Percentiles rank a stretch among this genome's conserved stretches.
Conservation (phyloP, 331 rosid genomes). For the Quercus lobata region DNA sequence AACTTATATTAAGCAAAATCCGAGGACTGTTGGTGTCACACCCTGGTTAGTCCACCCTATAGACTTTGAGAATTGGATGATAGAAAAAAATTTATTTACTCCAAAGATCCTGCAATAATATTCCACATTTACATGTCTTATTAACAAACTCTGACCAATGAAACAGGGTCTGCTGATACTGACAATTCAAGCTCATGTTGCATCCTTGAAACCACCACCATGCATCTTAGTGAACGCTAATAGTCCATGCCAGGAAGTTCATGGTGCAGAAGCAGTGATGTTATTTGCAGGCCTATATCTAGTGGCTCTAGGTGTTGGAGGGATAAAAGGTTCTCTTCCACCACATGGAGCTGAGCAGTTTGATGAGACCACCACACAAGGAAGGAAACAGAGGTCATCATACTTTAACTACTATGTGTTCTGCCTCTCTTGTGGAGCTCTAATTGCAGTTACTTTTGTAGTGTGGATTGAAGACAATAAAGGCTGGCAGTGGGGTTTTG, state of each 20-base stretch:
- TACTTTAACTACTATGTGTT: slow-evolving; percentile 78
- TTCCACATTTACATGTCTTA: background rate
- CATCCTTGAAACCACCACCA: slow-evolving; percentile 59
- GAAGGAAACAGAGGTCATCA: slow-evolving; percentile 62
- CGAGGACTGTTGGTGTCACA: background rate
- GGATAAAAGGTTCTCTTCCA: slow-evolving; percentile 88
- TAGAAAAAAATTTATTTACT: background rate
- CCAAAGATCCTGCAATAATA: background rate
- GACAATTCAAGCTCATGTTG: slow-evolving; percentile 69
- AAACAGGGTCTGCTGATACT: slow-evolving; percentile 71
- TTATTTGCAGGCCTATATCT: slow-evolving; percentile 76
- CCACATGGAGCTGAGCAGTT: slow-evolving; percentile 88
- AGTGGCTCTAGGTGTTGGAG: slow-evolving; percentile 94
- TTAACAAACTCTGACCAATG: slow-evolving; percentile 4
- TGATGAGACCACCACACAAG: slow-evolving; percentile 53
- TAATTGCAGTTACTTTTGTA: slow-evolving; percentile 69
- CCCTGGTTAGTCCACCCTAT: background rate
- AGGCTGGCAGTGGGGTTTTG: slow-evolving; percentile 94
- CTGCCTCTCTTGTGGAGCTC: slow-evolving; percentile 73
- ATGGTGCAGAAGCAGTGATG: slow-evolving; percentile 45
- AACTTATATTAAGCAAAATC: background rate
- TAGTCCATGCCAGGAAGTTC: slow-evolving; percentile 45
- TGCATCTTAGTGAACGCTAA: slow-evolving; percentile 34
- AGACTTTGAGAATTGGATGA: background rate
- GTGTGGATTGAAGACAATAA: slow-evolving; percentile 90